phyloP scores from a whole-genome alignment of 768 basidiomycete species.

The Agaricus bisporus region DNA sequence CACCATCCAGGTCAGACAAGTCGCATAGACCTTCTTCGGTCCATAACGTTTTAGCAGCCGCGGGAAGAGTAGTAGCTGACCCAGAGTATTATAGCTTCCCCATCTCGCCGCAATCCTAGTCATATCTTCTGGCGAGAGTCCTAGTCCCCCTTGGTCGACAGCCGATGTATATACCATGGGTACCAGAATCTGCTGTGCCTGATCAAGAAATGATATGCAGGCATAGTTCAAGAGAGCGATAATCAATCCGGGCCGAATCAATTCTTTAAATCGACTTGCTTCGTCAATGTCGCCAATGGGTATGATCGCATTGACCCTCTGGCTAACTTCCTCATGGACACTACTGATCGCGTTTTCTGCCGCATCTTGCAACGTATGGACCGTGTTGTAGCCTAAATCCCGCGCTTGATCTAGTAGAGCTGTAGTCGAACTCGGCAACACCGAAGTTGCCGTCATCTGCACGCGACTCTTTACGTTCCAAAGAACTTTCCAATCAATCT shows the following conservation, averaged over 20 bases:
- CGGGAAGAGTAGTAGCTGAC: slow-evolving; percentile 46
- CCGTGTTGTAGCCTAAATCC: neutral
- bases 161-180: slow-evolving; percentile 42
- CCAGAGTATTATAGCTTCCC: slow-evolving; percentile 44
- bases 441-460: neutral
- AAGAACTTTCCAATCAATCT: neutral
- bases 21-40: slow-evolving; percentile 37
- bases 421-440: neutral
- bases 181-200: slow-evolving; percentile 21
- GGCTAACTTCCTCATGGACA: neutral
- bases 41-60: slow-evolving; percentile 41
- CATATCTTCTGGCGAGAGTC: slow-evolving; percentile 47
- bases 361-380: neutral
- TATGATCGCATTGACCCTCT: neutral
- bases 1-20: slow-evolving; percentile 9
- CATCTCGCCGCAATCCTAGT: slow-evolving; percentile 44
- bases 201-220: slow-evolving; percentile 25
- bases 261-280: slow-evolving; percentile 9
- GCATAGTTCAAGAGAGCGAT: slow-evolving; percentile 20
- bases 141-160: slow-evolving; percentile 47
- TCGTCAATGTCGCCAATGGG: slow-evolving; percentile 1
- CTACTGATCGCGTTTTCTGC: neutral
- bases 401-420: neutral
- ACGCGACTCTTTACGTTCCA: neutral
- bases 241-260: slow-evolving; percentile 20